phyloP scores from a whole-genome alignment of 2,329 filamentous ascomycete species.

The Alternaria sp. region DNA sequence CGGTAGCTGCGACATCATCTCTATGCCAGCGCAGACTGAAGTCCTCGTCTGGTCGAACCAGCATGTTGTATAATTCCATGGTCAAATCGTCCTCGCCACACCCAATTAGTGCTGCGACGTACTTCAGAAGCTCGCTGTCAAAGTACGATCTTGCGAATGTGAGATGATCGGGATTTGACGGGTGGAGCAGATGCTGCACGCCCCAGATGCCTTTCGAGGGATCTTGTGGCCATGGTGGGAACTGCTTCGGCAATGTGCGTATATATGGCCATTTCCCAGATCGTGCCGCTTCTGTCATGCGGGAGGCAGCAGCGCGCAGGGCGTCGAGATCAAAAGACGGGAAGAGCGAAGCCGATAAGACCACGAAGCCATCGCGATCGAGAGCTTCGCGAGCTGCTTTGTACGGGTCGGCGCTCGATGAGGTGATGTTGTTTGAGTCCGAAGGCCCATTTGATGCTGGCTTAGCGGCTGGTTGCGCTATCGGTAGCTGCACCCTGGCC shows the following conservation, averaged over 20 bases:
- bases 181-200: conserved; percentile 84
- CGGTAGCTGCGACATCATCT: conserved; percentile 77
- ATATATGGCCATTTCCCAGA: conserved; percentile 80
- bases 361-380: conserved; percentile 75
- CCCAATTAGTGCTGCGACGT: conserved; percentile 70
- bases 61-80: conserved; percentile 88
- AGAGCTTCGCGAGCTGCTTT: conserved; percentile 59
- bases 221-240: conserved; percentile 79
- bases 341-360: conserved; percentile 70
- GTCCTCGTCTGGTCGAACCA: conserved; percentile 73
- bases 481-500: conserved; percentile 10
- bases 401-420: conserved; percentile 31
- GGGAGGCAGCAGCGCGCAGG: conserved; percentile 66
- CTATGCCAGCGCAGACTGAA: conserved; percentile 86
- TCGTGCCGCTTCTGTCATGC: conserved; percentile 68
- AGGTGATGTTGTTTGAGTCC: conserved; percentile 12
- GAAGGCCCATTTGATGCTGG: background rate
- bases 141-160: conserved; percentile 77
- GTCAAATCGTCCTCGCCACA: conserved; percentile 66
- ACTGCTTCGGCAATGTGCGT: conserved; percentile 86
- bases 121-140: conserved; percentile 65
- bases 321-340: conserved; percentile 56
- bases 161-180: conserved; percentile 66
- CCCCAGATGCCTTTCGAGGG: conserved; percentile 79
- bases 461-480: conserved; percentile 16